These are phyloP conservation scores for Fraxinus angustifolia DNA, from an alignment of 305 asterid genomes.

Conservation along the genomic window DNA sequence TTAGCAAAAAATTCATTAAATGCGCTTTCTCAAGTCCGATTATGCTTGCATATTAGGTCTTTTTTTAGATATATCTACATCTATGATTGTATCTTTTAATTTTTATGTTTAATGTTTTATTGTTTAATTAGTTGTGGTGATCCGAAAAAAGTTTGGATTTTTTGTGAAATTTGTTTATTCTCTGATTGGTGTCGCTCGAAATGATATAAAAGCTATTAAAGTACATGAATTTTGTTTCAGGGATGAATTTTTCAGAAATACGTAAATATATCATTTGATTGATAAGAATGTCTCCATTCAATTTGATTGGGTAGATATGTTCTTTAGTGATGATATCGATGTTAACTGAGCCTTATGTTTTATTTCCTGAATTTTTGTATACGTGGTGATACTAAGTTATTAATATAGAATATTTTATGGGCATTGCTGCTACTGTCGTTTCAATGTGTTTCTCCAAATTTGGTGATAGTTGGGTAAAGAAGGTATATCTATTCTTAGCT, in stretches of 20 bases:
- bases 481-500: conserved; percentile 22
- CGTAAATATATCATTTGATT: neutral
- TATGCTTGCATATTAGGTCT: conserved; percentile 15
- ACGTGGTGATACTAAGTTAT: neutral
- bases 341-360: conserved; percentile 6
- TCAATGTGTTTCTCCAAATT: conserved; percentile 20
- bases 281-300: conserved; percentile 3
- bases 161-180: conserved; percentile 6
- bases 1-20: neutral
- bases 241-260: neutral
- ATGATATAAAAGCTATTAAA: conserved; percentile 10
- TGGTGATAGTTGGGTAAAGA: conserved; percentile 24
- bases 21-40: neutral
- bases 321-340: neutral
- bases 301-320: conserved; percentile 3
- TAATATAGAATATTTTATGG: conserved; percentile 4
- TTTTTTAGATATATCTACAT: neutral
- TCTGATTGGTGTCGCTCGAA: neutral
- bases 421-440: conserved; percentile 23
- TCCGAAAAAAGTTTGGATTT: conserved; percentile 15
- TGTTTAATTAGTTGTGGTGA: conserved; percentile 1
- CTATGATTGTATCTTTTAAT: neutral
- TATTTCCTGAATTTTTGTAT: neutral
- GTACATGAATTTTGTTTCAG: conserved; percentile 12
- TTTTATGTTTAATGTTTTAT: neutral